Conservation (phyloP, 1,139 yeast genomes). For the Saccharomycopsis crataegensis region DNA sequence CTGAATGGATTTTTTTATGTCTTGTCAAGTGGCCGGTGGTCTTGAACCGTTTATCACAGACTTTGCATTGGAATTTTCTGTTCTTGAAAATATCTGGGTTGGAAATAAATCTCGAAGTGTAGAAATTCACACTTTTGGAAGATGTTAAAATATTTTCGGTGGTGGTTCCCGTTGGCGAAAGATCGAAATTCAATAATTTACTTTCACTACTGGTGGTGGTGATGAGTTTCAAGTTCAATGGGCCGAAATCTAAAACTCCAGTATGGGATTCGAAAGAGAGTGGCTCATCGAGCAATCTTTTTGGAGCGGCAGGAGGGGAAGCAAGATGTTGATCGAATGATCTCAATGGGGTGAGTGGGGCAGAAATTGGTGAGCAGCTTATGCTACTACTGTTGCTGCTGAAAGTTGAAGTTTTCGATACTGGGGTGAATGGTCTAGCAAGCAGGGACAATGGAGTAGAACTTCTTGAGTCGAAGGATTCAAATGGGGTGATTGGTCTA, state of each 20-base stretch:
- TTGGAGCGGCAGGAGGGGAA: not conserved
- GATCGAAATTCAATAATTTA: slow-evolving; percentile 12
- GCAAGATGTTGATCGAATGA: not conserved
- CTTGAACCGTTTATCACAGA: slow-evolving; percentile 19
- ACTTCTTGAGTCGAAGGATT: not conserved
- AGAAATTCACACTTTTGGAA: slow-evolving; percentile 7
- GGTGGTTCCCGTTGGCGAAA: slow-evolving; percentile 1
- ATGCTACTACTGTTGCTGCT: not conserved
- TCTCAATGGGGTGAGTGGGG: slow-evolving; percentile 5
- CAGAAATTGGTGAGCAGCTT: not conserved
- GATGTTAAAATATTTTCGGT: not conserved
- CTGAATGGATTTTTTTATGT: slow-evolving; percentile 18
- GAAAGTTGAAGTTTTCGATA: not conserved
- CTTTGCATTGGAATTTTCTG: slow-evolving; percentile 18
- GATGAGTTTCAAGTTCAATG: slow-evolving; percentile 13
- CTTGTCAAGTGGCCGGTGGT: slow-evolving; percentile 19
- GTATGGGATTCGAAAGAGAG: slow-evolving; percentile 15
- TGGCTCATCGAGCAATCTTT: slow-evolving; percentile 2
- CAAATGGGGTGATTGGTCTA: slow-evolving; percentile 18
- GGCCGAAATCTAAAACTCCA: slow-evolving; percentile 18
- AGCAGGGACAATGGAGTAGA: slow-evolving; percentile 3
- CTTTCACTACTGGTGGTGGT: slow-evolving; percentile 10
- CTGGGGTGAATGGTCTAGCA: slow-evolving; percentile 12
- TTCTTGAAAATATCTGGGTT: slow-evolving; percentile 16
- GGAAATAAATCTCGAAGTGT: slow-evolving; percentile 18